Evolutionary conservation across 2,329 filamentous ascomycete species (phyloP), one percentile per base, ranked within the genome.

Genomic region (Exophiala bonariae): DNA sequence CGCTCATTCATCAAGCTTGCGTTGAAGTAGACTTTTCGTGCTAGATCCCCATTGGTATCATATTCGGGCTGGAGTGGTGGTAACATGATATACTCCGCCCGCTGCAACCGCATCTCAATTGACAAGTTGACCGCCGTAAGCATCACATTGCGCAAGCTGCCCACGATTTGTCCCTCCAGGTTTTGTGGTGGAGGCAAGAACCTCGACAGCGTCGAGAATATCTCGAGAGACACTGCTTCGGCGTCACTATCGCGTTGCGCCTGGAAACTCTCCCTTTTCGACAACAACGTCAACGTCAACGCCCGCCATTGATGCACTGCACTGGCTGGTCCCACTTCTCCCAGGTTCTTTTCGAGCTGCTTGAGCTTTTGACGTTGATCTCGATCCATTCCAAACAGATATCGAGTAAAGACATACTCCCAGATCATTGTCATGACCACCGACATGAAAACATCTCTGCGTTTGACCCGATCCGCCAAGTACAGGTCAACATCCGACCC

Each of bases 401-500:
- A 99, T 55, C 93, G 84, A 7, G 92, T 96, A 66, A 99, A 99
- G 65, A 99, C 85, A 63, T 95, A 96, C 69, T 99, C 93, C 91
- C 91, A 99, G 41, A 99, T 85, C 90, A 99, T 96, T 52, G 87
- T 93, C 91, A 97, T 97, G 46, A 92, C 89, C 68, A 99, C 90
- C 30, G 90, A 93, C 89, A 97, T 96, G 77, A 99, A 96, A 49
- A 97, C 85, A 66, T 97, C 92, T 50, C 92, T 84, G 52, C 93
- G 85, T 62, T 81, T 85, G 44, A 96, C 86, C 31, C 95, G 87
- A 66, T 99, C 92, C 57, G 81, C 80, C 39, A 99, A 83, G 63
- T 95, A 93, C 48, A 77, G 75, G 68, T 97, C 90, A 54, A 96
- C 90, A 64, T 97, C 91, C 36, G 89, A 89, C 53, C 92, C 93